Evolutionary conservation across 176 grass and related monocot species (phyloP), one percentile per base, ranked within the genome.

Genomic region (Rhynchospora tenuis): DNA sequence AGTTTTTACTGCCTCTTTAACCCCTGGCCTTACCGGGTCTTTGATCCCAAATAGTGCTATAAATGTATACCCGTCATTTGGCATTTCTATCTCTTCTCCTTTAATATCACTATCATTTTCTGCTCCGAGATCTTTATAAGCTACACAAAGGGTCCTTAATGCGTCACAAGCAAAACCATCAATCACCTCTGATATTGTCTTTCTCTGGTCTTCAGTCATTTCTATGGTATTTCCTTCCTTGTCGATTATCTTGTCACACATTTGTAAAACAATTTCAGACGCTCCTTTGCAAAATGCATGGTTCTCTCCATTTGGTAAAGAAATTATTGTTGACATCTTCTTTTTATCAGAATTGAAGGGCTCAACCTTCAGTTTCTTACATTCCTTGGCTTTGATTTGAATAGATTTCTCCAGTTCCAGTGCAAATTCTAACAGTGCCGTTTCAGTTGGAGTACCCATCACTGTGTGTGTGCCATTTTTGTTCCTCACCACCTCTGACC

Each of bases 271-370:
- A 26, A 97, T 89, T 91, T 97, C 95, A 0, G 95, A 94, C 52
- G 95, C 95, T 28, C 95, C 95, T 89, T 97, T 97, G 27, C 89
- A 89, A 83, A 94, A 88, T 0, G 90, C 86, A 29, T 85, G 90
- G 9, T 79, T 74, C 4, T 78, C 47, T 46, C 95, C 90, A 57
- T 56, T 85, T 31, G 90, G 92, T 20, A 91, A 88, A 73, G 90
- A 87, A 22, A 97, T n/a, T 16, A 91, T 68, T 5, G 88, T 91
- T 0, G 87, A 93, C 95, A 97, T 97, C 3, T 90, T 97, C 83
- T 97, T 97, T 88, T 93, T 97, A 55, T 91, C 92, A 43, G 95
- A 97, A 77, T 97, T 97, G 88, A 97, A 97, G 1, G 95, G 95
- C 81, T 97, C 95, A 26, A 97, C 90, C 84, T 80, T 94, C 59